phyloP scores from a whole-genome alignment of 1,284 basidiomycete genomes.

The Xerocomus cyaneibrunnescens region DNA sequence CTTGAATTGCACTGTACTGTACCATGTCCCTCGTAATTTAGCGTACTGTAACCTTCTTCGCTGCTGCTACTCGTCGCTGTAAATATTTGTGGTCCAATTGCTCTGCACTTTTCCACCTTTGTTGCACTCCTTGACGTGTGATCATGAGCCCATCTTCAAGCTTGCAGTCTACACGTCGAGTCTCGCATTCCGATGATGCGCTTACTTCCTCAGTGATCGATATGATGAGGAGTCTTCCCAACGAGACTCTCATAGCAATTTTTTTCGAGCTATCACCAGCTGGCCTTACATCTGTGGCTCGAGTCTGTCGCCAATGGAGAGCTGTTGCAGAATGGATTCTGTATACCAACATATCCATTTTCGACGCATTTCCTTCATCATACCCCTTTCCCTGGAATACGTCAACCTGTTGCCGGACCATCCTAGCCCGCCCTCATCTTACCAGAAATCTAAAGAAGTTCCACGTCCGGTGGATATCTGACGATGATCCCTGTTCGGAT shows the following conservation, averaged over 20 bases:
- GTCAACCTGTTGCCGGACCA: background rate
- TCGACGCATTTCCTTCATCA: slow-evolving; percentile 42
- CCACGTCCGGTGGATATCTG: background rate
- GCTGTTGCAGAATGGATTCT: slow-evolving; percentile 50
- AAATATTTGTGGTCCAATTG: too few relatives aligned
- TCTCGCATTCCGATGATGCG: too few relatives aligned
- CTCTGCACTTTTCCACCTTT: too few relatives aligned
- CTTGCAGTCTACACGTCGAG: too few relatives aligned
- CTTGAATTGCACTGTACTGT: too few relatives aligned
- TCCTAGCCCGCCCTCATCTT: background rate
- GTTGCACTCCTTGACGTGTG: too few relatives aligned
- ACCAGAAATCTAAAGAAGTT: background rate
- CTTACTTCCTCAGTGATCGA: too few relatives aligned
- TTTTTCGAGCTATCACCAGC: background rate
- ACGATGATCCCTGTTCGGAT: background rate
- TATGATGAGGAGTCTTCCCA: background rate
- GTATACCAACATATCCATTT: slow-evolving; percentile 51
- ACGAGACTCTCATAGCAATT: background rate
- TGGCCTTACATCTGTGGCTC: background rate
- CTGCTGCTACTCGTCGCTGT: too few relatives aligned
- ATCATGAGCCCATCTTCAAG: too few relatives aligned
- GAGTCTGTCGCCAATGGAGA: background rate
- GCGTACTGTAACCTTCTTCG: too few relatives aligned
- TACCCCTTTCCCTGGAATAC: background rate
- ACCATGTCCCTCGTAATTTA: too few relatives aligned